Conservation (phyloP, 2,329 filamentous ascomycete genomes). For the Aspergillus niger region DNA sequence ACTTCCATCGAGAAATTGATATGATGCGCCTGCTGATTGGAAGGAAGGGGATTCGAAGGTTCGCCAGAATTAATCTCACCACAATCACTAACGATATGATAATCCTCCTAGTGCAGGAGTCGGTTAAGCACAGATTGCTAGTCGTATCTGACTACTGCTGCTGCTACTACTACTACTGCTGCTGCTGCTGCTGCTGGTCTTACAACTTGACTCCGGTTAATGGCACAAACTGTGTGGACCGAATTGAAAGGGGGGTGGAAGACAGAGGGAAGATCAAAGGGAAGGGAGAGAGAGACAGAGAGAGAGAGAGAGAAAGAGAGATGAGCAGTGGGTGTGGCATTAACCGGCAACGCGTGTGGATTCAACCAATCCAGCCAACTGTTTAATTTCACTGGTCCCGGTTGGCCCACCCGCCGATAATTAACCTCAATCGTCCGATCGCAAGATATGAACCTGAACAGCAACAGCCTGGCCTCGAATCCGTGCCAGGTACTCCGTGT, state of each 20-base stretch:
- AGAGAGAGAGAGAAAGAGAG: background rate
- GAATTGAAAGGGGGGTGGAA: slow-evolving; percentile 3
- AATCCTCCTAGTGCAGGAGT: background rate
- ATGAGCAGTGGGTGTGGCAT: slow-evolving; percentile 10
- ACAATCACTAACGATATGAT: background rate
- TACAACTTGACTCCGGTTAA: background rate
- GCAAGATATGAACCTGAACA: background rate
- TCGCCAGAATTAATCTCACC: background rate
- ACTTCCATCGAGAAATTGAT: background rate
- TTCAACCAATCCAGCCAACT: slow-evolving; percentile 3
- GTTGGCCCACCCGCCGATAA: slow-evolving; percentile 5
- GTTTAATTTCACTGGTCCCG: slow-evolving; percentile 3
- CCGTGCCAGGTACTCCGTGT: background rate
- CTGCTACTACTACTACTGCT: background rate
- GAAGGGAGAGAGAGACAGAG: background rate
- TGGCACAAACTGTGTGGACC: background rate
- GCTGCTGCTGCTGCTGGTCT: background rate
- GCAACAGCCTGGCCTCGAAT: background rate
- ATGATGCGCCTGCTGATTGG: background rate
- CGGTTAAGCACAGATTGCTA: background rate
- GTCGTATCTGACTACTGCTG: background rate
- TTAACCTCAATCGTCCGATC: slow-evolving; percentile 4
- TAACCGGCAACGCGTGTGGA: slow-evolving; percentile 7
- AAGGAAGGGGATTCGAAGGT: background rate
- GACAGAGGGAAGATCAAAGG: background rate